phyloP scores from a whole-genome alignment of 2,329 filamentous ascomycete species.

The Alternaria tenuissima region DNA sequence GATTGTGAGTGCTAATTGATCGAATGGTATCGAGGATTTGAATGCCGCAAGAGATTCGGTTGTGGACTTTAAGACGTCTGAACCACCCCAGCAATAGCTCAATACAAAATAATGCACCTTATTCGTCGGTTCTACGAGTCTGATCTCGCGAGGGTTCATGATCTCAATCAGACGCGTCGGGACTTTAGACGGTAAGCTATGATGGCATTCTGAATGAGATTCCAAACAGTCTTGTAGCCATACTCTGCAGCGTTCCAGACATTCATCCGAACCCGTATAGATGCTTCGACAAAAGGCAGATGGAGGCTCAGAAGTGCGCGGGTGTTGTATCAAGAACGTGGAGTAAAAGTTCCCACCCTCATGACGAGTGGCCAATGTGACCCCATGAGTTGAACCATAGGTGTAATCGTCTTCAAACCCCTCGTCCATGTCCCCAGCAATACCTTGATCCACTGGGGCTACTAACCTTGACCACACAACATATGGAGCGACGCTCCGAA shows the following conservation, averaged over 20 bases:
- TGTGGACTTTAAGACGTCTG: neutral
- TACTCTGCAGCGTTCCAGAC: neutral
- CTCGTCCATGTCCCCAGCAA: too few relatives aligned
- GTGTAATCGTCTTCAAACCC: neutral
- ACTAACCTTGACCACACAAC: neutral
- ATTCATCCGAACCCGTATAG: neutral
- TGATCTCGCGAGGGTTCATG: neutral
- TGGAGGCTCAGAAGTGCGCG: neutral
- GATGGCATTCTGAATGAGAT: neutral
- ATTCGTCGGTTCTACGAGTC: neutral
- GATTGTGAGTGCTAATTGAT: neutral
- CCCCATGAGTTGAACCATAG: neutral
- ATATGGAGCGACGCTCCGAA: neutral
- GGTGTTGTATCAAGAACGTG: neutral
- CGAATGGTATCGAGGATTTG: neutral
- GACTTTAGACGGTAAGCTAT: neutral
- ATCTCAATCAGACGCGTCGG: neutral
- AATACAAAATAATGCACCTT: neutral
- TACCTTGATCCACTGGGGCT: neutral
- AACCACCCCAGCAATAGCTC: neutral
- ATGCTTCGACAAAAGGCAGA: neutral
- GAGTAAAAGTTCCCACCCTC: neutral
- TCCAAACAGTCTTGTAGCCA: neutral
- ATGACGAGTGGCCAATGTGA: neutral
- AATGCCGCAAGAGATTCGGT: neutral